Evolutionary conservation across 768 basidiomycete genomes (phyloP).

Genomic region (Suillus variegatus): DNA sequence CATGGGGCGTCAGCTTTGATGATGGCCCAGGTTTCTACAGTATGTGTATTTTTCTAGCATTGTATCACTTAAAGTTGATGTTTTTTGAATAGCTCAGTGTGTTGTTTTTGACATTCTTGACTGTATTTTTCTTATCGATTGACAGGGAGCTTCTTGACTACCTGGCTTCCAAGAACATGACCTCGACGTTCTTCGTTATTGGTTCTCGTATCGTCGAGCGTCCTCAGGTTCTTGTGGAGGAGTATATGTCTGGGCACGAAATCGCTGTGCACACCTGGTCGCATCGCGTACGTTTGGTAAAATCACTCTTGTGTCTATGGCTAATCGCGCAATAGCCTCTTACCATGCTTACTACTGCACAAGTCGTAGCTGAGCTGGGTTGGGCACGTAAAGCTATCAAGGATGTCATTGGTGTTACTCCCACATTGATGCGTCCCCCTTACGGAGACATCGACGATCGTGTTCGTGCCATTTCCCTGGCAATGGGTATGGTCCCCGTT

Average conservation of each 20-base stretch:
- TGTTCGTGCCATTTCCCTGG: slow-evolving; percentile 84
- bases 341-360: slow-evolving; percentile 71
- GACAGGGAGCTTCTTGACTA: slow-evolving; percentile 69
- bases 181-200: slow-evolving; percentile 90
- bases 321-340: slow-evolving; percentile 44
- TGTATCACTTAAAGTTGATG: slow-evolving; percentile 8
- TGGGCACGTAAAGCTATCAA: slow-evolving; percentile 91
- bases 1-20: slow-evolving; percentile 85
- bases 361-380: slow-evolving; percentile 92
- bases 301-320: slow-evolving; percentile 20
- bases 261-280: slow-evolving; percentile 92
- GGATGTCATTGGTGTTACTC: slow-evolving; percentile 70
- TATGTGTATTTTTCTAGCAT: slow-evolving; percentile 38
- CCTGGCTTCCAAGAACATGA: slow-evolving; percentile 60
- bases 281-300: slow-evolving; percentile 52
- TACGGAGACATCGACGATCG: slow-evolving; percentile 91
- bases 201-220: slow-evolving; percentile 83
- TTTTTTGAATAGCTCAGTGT: slow-evolving; percentile 47
- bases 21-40: slow-evolving; percentile 88
- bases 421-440: slow-evolving; percentile 78
- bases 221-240: slow-evolving; percentile 72
- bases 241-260: slow-evolving; percentile 80
- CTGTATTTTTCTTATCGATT: slow-evolving; percentile 7
- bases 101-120: slow-evolving; percentile 15
- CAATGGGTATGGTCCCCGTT: slow-evolving; percentile 90